A percentile compares a stretch with the other conserved stretches of the same genome.
These are phyloP conservation scores for Leptographium radiaticola DNA, from an alignment of 2,329 filamentous ascomycete genomes.

Conservation along the genomic window DNA sequence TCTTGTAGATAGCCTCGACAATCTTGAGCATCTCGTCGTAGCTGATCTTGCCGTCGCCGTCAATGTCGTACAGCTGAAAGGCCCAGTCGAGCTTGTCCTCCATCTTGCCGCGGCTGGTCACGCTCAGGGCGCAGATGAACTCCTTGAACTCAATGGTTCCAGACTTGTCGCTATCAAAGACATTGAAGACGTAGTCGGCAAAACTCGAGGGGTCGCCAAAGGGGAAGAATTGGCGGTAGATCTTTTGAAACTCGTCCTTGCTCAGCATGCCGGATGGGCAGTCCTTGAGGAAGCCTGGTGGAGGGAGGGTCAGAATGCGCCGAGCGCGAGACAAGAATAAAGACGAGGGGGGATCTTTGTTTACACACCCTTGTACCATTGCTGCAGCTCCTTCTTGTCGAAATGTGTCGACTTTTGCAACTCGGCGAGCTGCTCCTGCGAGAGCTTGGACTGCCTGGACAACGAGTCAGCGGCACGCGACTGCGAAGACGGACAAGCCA, in stretches of 20 bases:
- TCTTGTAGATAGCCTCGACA: slow-evolving; percentile 99
- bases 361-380: slow-evolving; percentile 94
- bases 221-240: slow-evolving; percentile 98
- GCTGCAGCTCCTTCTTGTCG: slow-evolving; percentile 98
- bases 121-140: slow-evolving; percentile 95
- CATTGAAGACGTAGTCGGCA: slow-evolving; percentile 98
- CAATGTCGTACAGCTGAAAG: slow-evolving; percentile 98
- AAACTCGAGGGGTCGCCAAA: slow-evolving; percentile 96
- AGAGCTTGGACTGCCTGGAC: slow-evolving; percentile 90
- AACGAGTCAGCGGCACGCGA: not conserved
- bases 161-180: slow-evolving; percentile 95
- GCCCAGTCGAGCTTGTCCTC: slow-evolving; percentile 99
- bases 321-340: too few species aligned
- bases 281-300: slow-evolving; percentile 86
- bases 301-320: slow-evolving; percentile 1
- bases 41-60: slow-evolving; percentile 96
- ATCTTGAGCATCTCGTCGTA: slow-evolving; percentile 99
- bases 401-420: slow-evolving; percentile 96
- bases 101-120: slow-evolving; percentile 96
- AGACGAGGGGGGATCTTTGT: too few species aligned
- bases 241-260: slow-evolving; percentile 98
- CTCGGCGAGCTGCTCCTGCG: slow-evolving; percentile 87
- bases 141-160: slow-evolving; percentile 99
- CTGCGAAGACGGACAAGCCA: not conserved
- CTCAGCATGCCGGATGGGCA: slow-evolving; percentile 93